Conservation (phyloP, 108 stramenopile species). For the Licmophora abbreviata region DNA sequence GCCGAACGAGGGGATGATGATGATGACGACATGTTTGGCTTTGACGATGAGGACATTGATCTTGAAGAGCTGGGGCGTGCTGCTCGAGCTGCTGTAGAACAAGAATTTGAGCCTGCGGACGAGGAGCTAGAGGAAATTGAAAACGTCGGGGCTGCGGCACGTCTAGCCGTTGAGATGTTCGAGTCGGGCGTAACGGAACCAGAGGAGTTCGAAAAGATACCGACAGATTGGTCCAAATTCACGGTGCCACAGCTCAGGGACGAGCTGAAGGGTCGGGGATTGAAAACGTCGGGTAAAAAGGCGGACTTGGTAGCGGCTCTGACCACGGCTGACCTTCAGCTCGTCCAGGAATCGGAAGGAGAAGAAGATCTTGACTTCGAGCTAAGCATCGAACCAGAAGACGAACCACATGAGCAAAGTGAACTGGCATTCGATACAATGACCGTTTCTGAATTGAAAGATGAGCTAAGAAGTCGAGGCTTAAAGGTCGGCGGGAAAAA, state of each 20-base stretch:
- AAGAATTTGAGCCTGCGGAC: constrained; percentile 16
- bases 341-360: background rate
- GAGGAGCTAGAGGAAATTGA: constrained; percentile 1
- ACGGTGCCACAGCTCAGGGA: constrained; percentile 11
- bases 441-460: constrained; percentile 38
- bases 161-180: background rate
- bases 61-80: constrained; percentile 12
- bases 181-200: background rate
- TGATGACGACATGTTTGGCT: constrained; percentile 15
- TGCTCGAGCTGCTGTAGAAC: constrained; percentile 15
- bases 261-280: constrained; percentile 3
- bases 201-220: too few relatives aligned
- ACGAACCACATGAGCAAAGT: background rate
- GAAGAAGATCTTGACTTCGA: background rate
- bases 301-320: constrained; percentile 9
- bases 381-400: background rate
- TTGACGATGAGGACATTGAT: constrained; percentile 12
- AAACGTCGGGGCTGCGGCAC: background rate
- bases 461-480: constrained; percentile 19
- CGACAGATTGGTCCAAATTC: constrained; percentile 4
- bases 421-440: constrained; percentile 2
- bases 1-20: background rate
- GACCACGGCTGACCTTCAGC: background rate
- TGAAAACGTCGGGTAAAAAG: constrained; percentile 12
- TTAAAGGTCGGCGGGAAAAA: constrained; percentile 34